phyloP scores from a whole-genome alignment of 805 yeast genomes.

The Candida pseudoglaebosa region DNA sequence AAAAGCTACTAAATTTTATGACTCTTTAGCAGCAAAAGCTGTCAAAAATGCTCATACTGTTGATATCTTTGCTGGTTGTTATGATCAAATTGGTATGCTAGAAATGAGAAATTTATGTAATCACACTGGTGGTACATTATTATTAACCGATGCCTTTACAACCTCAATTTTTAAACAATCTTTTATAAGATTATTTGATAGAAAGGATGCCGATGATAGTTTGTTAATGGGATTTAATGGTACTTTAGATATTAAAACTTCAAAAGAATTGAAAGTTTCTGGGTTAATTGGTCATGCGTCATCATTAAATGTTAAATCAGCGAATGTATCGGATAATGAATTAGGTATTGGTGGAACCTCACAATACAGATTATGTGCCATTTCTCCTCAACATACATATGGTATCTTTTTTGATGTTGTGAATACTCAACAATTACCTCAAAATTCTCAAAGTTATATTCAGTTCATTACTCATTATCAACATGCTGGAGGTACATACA shows the following conservation, averaged over 20 bases:
- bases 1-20: slow-evolving; percentile 81
- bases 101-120: slow-evolving; percentile 88
- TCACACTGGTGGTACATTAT: slow-evolving; percentile 84
- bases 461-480: slow-evolving; percentile 92
- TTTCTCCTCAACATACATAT: slow-evolving; percentile 85
- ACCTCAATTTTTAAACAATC: slow-evolving; percentile 94
- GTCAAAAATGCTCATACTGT: slow-evolving; percentile 78
- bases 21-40: slow-evolving; percentile 58
- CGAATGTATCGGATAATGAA: slow-evolving; percentile 85
- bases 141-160: slow-evolving; percentile 88
- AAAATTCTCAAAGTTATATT: slow-evolving; percentile 37
- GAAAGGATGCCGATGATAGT: slow-evolving; percentile 86
- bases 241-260: slow-evolving; percentile 78
- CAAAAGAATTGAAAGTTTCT: slow-evolving; percentile 80
- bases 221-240: slow-evolving; percentile 91
- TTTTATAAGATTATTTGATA: slow-evolving; percentile 78
- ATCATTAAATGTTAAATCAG: slow-evolving; percentile 60
- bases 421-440: slow-evolving; percentile 31
- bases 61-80: slow-evolving; percentile 91
- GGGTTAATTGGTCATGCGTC: slow-evolving; percentile 95
- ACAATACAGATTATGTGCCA: slow-evolving; percentile 78
- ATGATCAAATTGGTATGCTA: slow-evolving; percentile 91
- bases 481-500: slow-evolving; percentile 88
- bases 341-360: slow-evolving; percentile 92
- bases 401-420: slow-evolving; percentile 84